phyloP scores from a whole-genome alignment of 2,329 filamentous ascomycete genomes.

The Scolecobasidium constrictum region DNA sequence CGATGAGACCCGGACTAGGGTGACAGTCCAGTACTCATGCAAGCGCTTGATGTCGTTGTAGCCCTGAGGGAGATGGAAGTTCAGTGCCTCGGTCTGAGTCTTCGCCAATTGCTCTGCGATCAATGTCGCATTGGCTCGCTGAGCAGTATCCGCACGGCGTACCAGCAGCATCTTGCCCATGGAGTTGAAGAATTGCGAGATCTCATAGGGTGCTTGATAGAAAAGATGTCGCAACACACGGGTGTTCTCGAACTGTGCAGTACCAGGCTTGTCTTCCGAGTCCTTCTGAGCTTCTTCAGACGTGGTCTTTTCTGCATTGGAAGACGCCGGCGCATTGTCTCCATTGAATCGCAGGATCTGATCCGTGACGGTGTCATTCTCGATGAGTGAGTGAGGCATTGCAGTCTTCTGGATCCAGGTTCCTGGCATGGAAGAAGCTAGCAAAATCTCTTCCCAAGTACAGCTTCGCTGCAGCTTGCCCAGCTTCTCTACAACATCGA shows the following conservation, averaged over 20 bases:
- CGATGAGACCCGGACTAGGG: constrained; percentile 66
- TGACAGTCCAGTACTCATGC: constrained; percentile 72
- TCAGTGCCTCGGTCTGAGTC: constrained; percentile 57
- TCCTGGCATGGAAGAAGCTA: constrained; percentile 63
- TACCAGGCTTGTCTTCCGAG: constrained; percentile 11
- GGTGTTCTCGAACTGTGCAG: constrained; percentile 58
- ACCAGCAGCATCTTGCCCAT: constrained; percentile 72
- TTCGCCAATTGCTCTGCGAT: constrained; percentile 61
- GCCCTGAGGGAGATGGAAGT: constrained; percentile 34
- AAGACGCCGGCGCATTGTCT: background rate
- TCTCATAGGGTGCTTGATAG: constrained; percentile 64
- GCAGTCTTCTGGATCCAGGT: constrained; percentile 45
- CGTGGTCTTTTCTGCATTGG: background rate
- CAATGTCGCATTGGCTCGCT: constrained; percentile 48
- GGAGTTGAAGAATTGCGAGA: constrained; percentile 77
- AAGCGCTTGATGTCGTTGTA: constrained; percentile 46
- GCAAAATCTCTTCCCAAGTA: constrained; percentile 68
- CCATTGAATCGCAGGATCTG: background rate
- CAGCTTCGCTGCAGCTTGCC: constrained; percentile 70
- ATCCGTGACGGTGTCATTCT: background rate
- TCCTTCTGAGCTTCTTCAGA: background rate
- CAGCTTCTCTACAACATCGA: constrained; percentile 60
- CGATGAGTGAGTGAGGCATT: constrained; percentile 15
- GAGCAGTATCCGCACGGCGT: constrained; percentile 58
- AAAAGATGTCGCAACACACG: constrained; percentile 66